Percentiles rank a stretch among this genome's conserved stretches.
Evolutionary conservation across 768 basidiomycete species (phyloP).

Genomic region (Boletus patriciae): DNA sequence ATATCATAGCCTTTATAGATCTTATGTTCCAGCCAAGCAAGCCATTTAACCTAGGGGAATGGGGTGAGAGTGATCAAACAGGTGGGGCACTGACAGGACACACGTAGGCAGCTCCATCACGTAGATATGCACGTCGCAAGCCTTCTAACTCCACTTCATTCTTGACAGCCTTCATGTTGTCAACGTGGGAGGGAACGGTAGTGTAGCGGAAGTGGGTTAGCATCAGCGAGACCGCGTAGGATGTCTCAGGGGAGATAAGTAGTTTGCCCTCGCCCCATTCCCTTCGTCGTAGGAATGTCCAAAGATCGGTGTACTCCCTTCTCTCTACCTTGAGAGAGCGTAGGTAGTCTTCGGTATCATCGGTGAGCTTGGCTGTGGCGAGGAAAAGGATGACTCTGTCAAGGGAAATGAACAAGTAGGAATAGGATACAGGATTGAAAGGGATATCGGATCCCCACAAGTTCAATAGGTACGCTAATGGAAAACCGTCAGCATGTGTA

Average conservation of each 20-base stretch:
- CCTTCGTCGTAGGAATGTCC: constrained; percentile 71
- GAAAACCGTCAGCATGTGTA: constrained; percentile 2
- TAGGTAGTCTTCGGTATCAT: constrained; percentile 59
- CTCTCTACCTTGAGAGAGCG: constrained; percentile 55
- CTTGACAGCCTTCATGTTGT: constrained; percentile 84
- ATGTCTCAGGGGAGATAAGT: constrained; percentile 69
- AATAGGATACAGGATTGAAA: constrained; percentile 88
- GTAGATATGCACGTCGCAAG: constrained; percentile 76
- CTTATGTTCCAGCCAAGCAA: constrained; percentile 88
- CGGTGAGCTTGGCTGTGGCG: constrained; percentile 62
- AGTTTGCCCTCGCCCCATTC: constrained; percentile 83
- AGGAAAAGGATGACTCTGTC: constrained; percentile 72
- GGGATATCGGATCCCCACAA: constrained; percentile 88
- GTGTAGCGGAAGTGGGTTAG: constrained; percentile 81
- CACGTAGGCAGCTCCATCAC: constrained; percentile 88
- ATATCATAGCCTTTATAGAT: constrained; percentile 75
- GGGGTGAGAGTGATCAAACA: constrained; percentile 10
- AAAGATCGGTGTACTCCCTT: constrained; percentile 72
- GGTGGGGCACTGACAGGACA: constrained; percentile 35
- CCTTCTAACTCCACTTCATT: constrained; percentile 85
- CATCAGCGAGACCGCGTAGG: constrained; percentile 84
- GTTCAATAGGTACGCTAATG: constrained; percentile 80
- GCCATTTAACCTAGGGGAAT: constrained; percentile 61
- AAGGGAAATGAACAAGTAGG: constrained; percentile 75
- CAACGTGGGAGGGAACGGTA: constrained; percentile 64